Evolutionary conservation across 257 asterid species (phyloP).

Genomic region (Marsdenia floribunda): DNA sequence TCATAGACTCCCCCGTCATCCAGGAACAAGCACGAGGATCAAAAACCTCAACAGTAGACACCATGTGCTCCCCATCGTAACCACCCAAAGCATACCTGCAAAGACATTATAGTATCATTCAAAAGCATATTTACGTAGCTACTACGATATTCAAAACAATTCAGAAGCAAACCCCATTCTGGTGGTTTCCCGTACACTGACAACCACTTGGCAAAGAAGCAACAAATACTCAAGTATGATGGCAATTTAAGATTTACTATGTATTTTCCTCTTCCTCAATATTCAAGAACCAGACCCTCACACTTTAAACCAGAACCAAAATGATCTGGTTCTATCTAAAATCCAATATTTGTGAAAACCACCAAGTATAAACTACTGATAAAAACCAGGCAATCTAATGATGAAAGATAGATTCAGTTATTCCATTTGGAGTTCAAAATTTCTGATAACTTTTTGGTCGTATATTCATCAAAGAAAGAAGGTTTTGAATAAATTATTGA

Average conservation of each 20-base stretch:
- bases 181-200: background rate
- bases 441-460: background rate
- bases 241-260: background rate
- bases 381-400: background rate
- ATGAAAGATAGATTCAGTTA: background rate
- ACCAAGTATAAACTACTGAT: background rate
- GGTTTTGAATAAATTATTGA: background rate
- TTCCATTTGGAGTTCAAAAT: background rate
- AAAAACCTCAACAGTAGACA: constrained; percentile 50
- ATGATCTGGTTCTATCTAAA: background rate
- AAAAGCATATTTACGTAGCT: no score
- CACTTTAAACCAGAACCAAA: background rate
- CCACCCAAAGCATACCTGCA: constrained; percentile 76
- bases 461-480: background rate
- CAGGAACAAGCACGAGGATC: constrained; percentile 64
- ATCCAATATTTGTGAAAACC: background rate
- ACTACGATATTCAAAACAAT: background rate
- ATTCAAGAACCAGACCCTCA: no score
- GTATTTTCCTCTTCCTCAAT: background rate
- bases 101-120: constrained; percentile 2
- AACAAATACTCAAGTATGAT: no score
- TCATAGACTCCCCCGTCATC: constrained; percentile 52
- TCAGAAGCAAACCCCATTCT: no score
- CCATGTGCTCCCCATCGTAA: constrained; percentile 47
- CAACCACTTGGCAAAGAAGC: background rate